phyloP scores from a whole-genome alignment of 768 basidiomycete species.

The Mycena floridula region DNA sequence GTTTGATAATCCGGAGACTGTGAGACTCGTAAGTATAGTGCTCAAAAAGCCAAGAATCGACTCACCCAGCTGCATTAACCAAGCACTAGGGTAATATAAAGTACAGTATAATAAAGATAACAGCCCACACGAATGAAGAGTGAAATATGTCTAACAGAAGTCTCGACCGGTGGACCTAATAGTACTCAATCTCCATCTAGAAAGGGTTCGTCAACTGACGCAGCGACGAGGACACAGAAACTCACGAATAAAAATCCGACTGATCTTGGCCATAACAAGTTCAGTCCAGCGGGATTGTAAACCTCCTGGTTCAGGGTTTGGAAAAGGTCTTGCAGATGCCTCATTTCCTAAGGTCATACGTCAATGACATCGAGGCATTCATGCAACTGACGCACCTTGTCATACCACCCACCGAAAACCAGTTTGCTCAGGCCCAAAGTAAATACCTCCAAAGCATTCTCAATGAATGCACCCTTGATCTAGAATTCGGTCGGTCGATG shows the following conservation, averaged over 20 bases:
- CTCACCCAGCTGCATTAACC: too few species aligned
- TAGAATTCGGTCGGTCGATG: background rate
- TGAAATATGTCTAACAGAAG: too few species aligned
- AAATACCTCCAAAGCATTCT: conserved; percentile 74
- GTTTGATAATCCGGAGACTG: too few species aligned
- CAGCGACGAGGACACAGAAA: conserved; percentile 15
- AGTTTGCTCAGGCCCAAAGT: conserved; percentile 76
- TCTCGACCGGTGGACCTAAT: too few species aligned
- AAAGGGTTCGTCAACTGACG: background rate
- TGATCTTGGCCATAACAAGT: conserved; percentile 78
- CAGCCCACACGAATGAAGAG: too few species aligned
- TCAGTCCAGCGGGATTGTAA: conserved; percentile 84
- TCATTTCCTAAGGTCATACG: conserved; percentile 60
- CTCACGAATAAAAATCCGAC: conserved; percentile 91
- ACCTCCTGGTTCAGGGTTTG: conserved; percentile 62
- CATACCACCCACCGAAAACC: conserved; percentile 60
- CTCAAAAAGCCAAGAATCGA: too few species aligned
- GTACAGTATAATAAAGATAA: too few species aligned
- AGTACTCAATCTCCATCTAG: conserved; percentile 94
- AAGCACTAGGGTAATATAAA: too few species aligned
- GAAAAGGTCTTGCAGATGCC: conserved; percentile 53
- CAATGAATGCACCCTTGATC: conserved; percentile 49
- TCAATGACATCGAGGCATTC: background rate
- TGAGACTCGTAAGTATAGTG: too few species aligned
- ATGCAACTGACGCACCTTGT: conserved; percentile 47